These are phyloP conservation scores for Durusdinium trenchii DNA, from an alignment of 73 alveolate species.

Conservation along the genomic window DNA sequence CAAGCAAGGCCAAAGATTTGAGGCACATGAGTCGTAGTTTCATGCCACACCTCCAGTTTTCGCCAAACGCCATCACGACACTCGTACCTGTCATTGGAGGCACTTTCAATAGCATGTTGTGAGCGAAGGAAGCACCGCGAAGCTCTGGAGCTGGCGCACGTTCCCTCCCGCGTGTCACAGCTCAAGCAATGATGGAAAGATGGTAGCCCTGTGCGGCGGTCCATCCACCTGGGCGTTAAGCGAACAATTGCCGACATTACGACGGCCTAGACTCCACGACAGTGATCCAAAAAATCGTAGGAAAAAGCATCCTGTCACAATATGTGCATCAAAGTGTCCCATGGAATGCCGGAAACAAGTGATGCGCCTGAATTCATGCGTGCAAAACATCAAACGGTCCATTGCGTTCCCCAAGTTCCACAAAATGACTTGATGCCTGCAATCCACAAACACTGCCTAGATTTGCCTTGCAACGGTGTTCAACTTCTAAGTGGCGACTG, in stretches of 20 bases:
- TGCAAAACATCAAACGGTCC: not conserved
- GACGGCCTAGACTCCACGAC: too few relatives aligned
- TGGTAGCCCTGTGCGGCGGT: conserved; percentile 29
- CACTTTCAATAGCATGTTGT: not conserved
- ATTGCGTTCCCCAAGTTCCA: not conserved
- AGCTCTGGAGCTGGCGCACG: not conserved
- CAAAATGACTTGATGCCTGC: too few relatives aligned
- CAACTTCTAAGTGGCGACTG: too few relatives aligned
- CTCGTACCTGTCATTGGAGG: conserved; percentile 29
- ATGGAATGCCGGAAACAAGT: conserved; percentile 42
- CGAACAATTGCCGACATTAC: too few relatives aligned
- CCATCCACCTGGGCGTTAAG: conserved; percentile 27
- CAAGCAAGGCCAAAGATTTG: not conserved
- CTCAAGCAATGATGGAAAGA: conserved; percentile 54
- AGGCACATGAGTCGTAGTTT: not conserved
- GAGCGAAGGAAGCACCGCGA: not conserved
- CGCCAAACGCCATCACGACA: conserved; percentile 27
- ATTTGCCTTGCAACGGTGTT: too few relatives aligned
- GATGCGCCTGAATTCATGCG: not conserved
- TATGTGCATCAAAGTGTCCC: too few relatives aligned
- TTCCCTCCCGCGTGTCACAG: conserved; percentile 3
- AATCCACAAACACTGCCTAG: too few relatives aligned
- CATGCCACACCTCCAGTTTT: not conserved
- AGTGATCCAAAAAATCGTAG: too few relatives aligned
- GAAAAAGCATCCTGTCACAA: too few relatives aligned